Evolutionary conservation across 768 basidiomycete species (phyloP), one percentile per base, ranked within the genome.

Genomic region (Porpolomopsis calyptriformis): DNA sequence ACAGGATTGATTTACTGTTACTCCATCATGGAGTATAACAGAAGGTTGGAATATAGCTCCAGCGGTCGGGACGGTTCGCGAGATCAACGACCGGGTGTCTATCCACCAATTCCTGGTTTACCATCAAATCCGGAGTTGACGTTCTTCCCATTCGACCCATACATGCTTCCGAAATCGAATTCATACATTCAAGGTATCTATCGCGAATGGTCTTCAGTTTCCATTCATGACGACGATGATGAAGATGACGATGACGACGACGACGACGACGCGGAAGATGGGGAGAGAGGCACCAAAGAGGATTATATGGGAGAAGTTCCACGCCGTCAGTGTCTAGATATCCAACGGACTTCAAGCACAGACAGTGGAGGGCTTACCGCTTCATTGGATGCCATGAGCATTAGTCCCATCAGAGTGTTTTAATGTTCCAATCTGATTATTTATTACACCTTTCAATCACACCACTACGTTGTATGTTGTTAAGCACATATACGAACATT

Each of bases 71-170:
- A 46, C 46, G 16, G 41, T 25, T 24, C 33, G 16, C 55, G 56
- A 35, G 31, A 47, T 27, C 51, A 45, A 36, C 27, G 26, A 25
- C 41, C 40, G 19, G 12, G 14, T 18, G 42, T 58, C n/a, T 58
- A 53, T 49, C 57, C 52, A 16, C 55, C 54, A 9, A 51, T 62
- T 23, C 53, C 66, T 14, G 65, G 63, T 6, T 65, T 60, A 41
- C 64, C 64, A 40, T 55, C 70, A 49, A 76, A 76, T 42, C 69
- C 75, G 7, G 90, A 93, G 49, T 71, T 98, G 46, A 91, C 82
- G 9, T 98, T 97, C 69, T 99, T 99, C 70, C 96, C 96, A 0
- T 99, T 99, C 60, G 96, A 99, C 62, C 96, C 96, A 2, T 98
- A 90, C 68, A 85, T 82, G 49, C 78, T 99, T 4, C 85, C 89